Conservation (phyloP, 1,284 basidiomycete genomes). For the Apiotrichum veenhuisii region DNA sequence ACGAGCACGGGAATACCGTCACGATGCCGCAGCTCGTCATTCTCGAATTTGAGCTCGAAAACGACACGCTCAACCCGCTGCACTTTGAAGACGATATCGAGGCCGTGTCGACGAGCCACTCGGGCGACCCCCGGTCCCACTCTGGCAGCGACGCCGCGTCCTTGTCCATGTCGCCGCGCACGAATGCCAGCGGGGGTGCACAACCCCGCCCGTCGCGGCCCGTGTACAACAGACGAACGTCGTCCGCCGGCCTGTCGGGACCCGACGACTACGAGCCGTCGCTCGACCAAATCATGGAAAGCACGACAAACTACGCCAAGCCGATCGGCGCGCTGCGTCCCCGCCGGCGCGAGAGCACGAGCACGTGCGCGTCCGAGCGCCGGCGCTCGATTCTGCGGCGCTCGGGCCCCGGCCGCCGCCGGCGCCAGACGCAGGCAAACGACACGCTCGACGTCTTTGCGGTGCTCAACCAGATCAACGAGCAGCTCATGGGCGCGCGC, state of each 20-base stretch:
- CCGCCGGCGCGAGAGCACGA: too few species aligned
- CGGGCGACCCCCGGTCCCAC: background rate
- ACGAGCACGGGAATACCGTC: constrained; percentile 26
- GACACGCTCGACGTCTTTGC: constrained; percentile 74
- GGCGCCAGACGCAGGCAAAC: constrained; percentile 39
- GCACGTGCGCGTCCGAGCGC: constrained; percentile 44
- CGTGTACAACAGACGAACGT: too few species aligned
- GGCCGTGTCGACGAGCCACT: background rate
- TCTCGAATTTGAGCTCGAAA: constrained; percentile 79
- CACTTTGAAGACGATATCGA: background rate
- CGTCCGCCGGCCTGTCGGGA: constrained; percentile 45
- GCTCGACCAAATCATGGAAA: constrained; percentile 65
- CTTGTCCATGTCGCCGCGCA: too few species aligned
- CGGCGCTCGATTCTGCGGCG: background rate
- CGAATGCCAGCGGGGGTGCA: too few species aligned
- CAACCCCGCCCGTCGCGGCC: constrained; percentile 1
- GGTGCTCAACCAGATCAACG: constrained; percentile 77
- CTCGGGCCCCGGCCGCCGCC: constrained; percentile 3
- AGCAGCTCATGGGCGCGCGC: constrained; percentile 68
- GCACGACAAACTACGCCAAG: constrained; percentile 68
- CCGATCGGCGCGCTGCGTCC: constrained; percentile 72
- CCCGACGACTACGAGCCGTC: constrained; percentile 48
- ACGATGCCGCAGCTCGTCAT: constrained; percentile 58
- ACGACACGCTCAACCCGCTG: constrained; percentile 68
- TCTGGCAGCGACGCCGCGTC: background rate